Conservation (phyloP, 1,284 basidiomycete species). For the Agaricales sp. region DNA sequence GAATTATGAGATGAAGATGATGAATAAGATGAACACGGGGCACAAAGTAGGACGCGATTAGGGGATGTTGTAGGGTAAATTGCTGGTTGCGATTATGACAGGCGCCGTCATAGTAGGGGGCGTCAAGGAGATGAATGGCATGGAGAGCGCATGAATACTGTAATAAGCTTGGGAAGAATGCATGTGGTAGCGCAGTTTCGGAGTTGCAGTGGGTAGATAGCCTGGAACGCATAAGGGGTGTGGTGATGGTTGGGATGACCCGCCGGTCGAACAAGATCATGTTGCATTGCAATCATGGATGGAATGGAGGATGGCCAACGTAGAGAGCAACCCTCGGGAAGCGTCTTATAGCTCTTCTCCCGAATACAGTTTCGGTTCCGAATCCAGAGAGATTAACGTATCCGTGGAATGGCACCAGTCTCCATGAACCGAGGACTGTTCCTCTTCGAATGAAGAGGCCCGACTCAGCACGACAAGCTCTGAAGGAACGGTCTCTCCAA, state of each 20-base stretch:
- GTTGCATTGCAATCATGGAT: background rate
- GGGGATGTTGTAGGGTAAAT: no score
- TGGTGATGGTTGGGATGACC: background rate
- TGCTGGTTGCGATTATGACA: slow-evolving; percentile 6
- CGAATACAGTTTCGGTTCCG: background rate
- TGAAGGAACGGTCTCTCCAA: background rate
- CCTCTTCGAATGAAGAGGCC: background rate
- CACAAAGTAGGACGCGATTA: background rate
- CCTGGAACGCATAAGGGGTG: no score
- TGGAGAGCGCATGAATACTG: no score
- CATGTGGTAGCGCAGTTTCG: no score
- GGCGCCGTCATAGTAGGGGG: background rate
- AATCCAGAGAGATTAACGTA: background rate
- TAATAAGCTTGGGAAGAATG: no score
- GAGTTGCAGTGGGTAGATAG: no score
- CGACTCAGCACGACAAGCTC: background rate
- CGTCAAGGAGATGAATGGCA: no score
- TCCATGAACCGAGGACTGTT: background rate
- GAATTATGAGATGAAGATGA: background rate
- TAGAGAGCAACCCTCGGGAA: background rate
- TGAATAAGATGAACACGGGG: background rate
- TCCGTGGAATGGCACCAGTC: background rate
- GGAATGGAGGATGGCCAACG: background rate
- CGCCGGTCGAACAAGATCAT: background rate
- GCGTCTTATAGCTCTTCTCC: background rate